phyloP scores from a whole-genome alignment of 108 stramenopile species.

The Cyclotella sp. region DNA sequence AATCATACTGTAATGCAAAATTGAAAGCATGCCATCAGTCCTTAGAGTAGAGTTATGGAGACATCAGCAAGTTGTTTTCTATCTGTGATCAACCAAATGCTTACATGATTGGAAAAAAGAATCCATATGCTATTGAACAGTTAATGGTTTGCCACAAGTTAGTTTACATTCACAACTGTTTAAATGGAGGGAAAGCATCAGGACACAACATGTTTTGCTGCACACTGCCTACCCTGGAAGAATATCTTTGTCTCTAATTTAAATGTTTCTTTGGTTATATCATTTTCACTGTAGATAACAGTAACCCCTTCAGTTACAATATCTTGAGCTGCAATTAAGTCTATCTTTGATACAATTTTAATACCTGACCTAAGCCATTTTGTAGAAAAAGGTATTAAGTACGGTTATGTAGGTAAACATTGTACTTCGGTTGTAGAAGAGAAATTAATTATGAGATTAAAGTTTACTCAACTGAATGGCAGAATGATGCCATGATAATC shows the following conservation, averaged over 20 bases:
- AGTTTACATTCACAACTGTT: neutral
- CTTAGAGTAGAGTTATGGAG: neutral
- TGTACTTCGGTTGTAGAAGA: too few species aligned
- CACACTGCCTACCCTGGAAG: neutral
- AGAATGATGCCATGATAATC: too few species aligned
- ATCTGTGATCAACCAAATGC: neutral
- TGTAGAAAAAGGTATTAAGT: too few species aligned
- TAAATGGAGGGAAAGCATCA: neutral
- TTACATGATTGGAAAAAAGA: neutral
- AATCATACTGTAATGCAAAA: neutral
- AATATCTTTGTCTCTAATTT: neutral
- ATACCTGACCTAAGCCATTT: too few species aligned
- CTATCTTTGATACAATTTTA: too few species aligned
- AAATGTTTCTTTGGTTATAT: too few species aligned
- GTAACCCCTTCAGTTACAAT: too few species aligned
- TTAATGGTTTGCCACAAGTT: neutral
- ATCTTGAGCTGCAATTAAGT: too few species aligned
- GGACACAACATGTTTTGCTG: neutral
- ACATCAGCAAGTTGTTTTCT: neutral
- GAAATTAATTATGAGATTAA: too few species aligned
- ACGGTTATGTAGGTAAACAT: too few species aligned
- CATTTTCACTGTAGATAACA: too few species aligned
- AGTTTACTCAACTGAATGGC: too few species aligned
- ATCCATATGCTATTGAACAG: neutral
- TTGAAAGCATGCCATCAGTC: neutral